These are phyloP conservation scores for Vanrija humicola DNA, from an alignment of 1,284 basidiomycete genomes.

Conservation along the genomic window DNA sequence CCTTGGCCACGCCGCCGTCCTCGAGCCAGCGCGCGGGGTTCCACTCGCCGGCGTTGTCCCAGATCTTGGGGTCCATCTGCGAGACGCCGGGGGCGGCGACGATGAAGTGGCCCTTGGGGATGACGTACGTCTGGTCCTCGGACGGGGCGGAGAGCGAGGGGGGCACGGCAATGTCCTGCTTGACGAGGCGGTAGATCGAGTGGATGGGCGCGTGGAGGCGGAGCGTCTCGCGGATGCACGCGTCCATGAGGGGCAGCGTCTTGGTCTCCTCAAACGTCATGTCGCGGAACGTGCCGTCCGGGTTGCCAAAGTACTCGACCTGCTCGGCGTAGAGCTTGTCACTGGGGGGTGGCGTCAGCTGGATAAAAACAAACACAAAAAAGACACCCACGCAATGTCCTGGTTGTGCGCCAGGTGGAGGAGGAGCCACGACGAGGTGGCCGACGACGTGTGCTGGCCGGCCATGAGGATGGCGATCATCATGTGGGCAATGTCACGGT, in stretches of 20 bases:
- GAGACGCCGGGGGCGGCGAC: slow-evolving; percentile 85
- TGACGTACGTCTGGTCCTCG: slow-evolving; percentile 66
- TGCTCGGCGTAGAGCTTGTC: slow-evolving; percentile 85
- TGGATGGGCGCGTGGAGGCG: slow-evolving; percentile 91
- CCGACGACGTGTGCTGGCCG: slow-evolving; percentile 95
- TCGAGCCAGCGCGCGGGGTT: slow-evolving; percentile 83
- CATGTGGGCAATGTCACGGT: slow-evolving; percentile 75
- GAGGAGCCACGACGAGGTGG: slow-evolving; percentile 87
- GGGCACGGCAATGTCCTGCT: slow-evolving; percentile 78
- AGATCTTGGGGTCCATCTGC: slow-evolving; percentile 80
- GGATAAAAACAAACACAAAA: no score
- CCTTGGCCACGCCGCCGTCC: slow-evolving; percentile 66
- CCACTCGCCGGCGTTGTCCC: slow-evolving; percentile 72
- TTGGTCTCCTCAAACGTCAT: slow-evolving; percentile 86
- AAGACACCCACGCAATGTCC: slow-evolving; percentile 63
- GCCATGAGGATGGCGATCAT: slow-evolving; percentile 79
- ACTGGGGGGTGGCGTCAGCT: slow-evolving; percentile 27
- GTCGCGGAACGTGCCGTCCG: slow-evolving; percentile 72
- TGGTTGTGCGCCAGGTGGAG: slow-evolving; percentile 80
- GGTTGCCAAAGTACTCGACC: slow-evolving; percentile 70
- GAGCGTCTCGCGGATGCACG: slow-evolving; percentile 88
- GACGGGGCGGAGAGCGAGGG: slow-evolving; percentile 72
- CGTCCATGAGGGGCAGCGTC: slow-evolving; percentile 75
- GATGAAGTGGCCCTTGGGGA: slow-evolving; percentile 88
- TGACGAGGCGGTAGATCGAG: slow-evolving; percentile 71